phyloP scores from a whole-genome alignment of 129 eudicot genomes.

The Flaveria ramosissima region DNA sequence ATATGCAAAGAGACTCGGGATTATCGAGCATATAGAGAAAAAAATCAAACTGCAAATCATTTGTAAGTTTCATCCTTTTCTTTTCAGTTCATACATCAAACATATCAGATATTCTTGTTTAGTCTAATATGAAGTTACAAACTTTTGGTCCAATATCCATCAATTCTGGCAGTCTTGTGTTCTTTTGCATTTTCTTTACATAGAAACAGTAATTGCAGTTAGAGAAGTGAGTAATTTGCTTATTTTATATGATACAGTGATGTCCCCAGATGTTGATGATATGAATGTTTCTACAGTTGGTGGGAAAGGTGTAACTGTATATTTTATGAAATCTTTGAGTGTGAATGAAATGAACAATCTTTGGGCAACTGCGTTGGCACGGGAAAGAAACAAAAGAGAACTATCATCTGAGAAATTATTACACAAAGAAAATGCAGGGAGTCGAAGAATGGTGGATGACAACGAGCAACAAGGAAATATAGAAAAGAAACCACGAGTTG shows the following conservation, averaged over 20 bases:
- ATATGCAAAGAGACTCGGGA: slow-evolving; percentile 32
- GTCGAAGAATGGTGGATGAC: slow-evolving; percentile 14
- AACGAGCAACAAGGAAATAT: slow-evolving; percentile 32
- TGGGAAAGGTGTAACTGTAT: slow-evolving; percentile 35
- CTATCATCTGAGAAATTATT: slow-evolving; percentile 15
- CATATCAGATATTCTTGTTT: background rate
- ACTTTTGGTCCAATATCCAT: background rate
- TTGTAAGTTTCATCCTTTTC: slow-evolving; percentile 30
- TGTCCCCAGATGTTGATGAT: slow-evolving; percentile 39
- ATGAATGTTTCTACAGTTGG: slow-evolving; percentile 19
- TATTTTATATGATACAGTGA: slow-evolving; percentile 29
- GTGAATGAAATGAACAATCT: slow-evolving; percentile 37
- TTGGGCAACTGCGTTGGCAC: slow-evolving; percentile 41
- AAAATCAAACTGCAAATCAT: slow-evolving; percentile 31
- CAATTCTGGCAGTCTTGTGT: slow-evolving; percentile 7
- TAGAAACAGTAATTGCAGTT: background rate
- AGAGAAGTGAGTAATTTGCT: slow-evolving; percentile 9
- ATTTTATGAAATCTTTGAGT: slow-evolving; percentile 37
- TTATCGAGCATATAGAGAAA: slow-evolving; percentile 35
- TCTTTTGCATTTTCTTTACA: slow-evolving; percentile 5
- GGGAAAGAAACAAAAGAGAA: slow-evolving; percentile 31
- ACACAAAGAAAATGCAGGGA: slow-evolving; percentile 18
- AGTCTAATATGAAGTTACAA: background rate
- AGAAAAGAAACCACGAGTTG: slow-evolving; percentile 42
- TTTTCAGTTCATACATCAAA: slow-evolving; percentile 9